Base-by-base conservation (phyloP, 2,329 filamentous ascomycete genomes). In the Penicillium glabrum region DNA sequence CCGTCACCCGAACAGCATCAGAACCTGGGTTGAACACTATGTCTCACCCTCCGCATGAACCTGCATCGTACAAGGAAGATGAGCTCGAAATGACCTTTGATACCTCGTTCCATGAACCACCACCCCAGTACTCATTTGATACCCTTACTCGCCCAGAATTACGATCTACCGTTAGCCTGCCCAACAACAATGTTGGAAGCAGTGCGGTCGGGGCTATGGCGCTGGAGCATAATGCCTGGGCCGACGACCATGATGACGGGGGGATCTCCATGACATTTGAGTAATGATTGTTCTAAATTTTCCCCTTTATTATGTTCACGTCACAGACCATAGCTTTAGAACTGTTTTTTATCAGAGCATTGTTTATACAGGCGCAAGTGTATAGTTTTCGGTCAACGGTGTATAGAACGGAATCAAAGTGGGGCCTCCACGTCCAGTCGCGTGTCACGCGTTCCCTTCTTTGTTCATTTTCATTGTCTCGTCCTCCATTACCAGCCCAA, bases 241-340 rank as follows among this genome's bases (percentile, higher is more conserved):
- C 83, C 3, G 88, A 85, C 46, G 87, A 90, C 45, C 89, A 89
- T 76, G 87, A 89, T 76, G 87, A 91, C 72, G 85, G 86, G 70
- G 89, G 91, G 73, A 89, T 93, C 61, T 83, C 84, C 31, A 89
- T 93, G 88, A 91, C 88, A 61, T 93, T 93, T 84, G 90, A 88
- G 73, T 90, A 78, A 77, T 61, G 58, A 50, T 43, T 13, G 31
- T 11, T 53, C 26, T 26, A 5, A 14, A 9, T 24, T 44, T 51
- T 45, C 19, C 35, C n/a, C n/a, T 46, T 37, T 46, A 37, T 45
- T 16, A 39, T 46, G 9, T 19, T 37, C 13, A 43, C 29, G n/a
- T 29, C 37, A 21, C 6, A 43, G 26, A 27, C 19, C 23, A 19
- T 37, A 46, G 29, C 27, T 35, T 29, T 46, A 35, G 46, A 44